These are phyloP conservation scores for Sporothrix humicola DNA, from an alignment of 2,329 filamentous ascomycete species.

Conservation along the genomic window DNA sequence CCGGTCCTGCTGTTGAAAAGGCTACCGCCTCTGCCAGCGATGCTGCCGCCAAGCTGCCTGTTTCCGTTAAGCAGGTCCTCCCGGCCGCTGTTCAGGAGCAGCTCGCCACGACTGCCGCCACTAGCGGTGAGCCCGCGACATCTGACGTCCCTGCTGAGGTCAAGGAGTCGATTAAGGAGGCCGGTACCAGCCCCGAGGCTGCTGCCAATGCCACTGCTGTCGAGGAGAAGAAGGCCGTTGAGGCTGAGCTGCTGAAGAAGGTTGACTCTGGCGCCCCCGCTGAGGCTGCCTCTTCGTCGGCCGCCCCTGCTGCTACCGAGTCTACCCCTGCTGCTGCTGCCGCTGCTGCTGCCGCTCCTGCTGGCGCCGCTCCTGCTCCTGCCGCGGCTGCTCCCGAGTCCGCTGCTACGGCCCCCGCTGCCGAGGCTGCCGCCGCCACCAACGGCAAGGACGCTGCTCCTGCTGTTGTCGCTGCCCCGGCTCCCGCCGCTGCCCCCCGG, in stretches of 20 bases:
- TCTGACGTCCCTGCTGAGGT: conserved; percentile 62
- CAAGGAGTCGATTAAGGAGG: conserved; percentile 62
- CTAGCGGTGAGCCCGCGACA: conserved; percentile 51
- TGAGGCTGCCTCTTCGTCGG: conserved; percentile 36
- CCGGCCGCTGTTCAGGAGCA: conserved; percentile 58
- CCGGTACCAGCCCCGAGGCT: conserved; percentile 71
- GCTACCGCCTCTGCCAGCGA: conserved; percentile 45
- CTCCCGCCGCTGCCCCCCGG: conserved; percentile 46
- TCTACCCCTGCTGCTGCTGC: conserved; percentile 32
- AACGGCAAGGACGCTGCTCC: conserved; percentile 22
- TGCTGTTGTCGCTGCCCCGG: conserved; percentile 35
- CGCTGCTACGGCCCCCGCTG: background rate
- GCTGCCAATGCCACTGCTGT: conserved; percentile 71
- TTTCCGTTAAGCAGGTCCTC: conserved; percentile 58
- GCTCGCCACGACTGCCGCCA: conserved; percentile 51
- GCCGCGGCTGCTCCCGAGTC: conserved; percentile 51
- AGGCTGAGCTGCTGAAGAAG: conserved; percentile 74
- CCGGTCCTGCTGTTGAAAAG: conserved; percentile 30
- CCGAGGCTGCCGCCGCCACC: conserved; percentile 41
- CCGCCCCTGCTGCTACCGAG: conserved; percentile 35
- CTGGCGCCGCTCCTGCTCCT: conserved; percentile 28
- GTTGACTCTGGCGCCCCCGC: conserved; percentile 43
- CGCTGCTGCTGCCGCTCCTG: conserved; percentile 32
- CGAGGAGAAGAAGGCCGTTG: conserved; percentile 74
- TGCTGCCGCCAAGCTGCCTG: conserved; percentile 56